Evolutionary conservation across 805 yeast species (phyloP), one percentile per base, ranked within the genome.

Genomic region (Nakazawaea molendinolei): DNA sequence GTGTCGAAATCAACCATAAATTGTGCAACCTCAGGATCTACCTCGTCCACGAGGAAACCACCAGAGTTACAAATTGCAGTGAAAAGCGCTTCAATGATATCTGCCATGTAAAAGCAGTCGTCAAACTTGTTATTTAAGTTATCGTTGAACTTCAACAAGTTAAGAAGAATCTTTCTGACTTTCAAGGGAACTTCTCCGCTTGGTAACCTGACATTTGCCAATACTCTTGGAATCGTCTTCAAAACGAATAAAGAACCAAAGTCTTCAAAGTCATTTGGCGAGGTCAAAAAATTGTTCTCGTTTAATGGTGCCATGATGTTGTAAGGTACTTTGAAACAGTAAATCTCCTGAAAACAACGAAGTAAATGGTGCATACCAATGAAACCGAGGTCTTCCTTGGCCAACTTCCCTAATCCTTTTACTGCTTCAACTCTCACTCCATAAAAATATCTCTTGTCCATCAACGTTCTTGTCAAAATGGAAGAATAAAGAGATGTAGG

Each of bases 401-500:
- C 80, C 35, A 76, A 66, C n/a, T 58, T 67, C 0, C 89, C 80
- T 28, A 92, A 63, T 0, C 92, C 92, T 31, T 61, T 56, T 1
- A 95, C 94, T 1, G 98, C 97, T 39, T 86, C 94, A 13, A 77
- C 69, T 40, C 99, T 66, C 1, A 92, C 76, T 3, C 97, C 97
- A 56, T 85, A 87, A 51, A 76, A 90, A 52, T 92, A 92, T 26
- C 96, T 64, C 5, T 67, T 51, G 53, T 92, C 99, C 74, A 89
- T 67, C 4, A 86, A 56, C 0, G 97, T 89, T 36, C 97, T 65
- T 3, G 85, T 61, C 28, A 92, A 60, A 15, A 84, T 71, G 0
- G 95, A 77, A 6, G 95, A 85, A 51, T 86, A 83, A 5, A 83
- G 63, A 0, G 67, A 45, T 2, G 71, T 68, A 1, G 87, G 84